A percentile compares a stretch with the other conserved stretches of the same genome.
Conservation (phyloP, 371 early-diverging fungal genomes). For the Mortierella sp. region DNA sequence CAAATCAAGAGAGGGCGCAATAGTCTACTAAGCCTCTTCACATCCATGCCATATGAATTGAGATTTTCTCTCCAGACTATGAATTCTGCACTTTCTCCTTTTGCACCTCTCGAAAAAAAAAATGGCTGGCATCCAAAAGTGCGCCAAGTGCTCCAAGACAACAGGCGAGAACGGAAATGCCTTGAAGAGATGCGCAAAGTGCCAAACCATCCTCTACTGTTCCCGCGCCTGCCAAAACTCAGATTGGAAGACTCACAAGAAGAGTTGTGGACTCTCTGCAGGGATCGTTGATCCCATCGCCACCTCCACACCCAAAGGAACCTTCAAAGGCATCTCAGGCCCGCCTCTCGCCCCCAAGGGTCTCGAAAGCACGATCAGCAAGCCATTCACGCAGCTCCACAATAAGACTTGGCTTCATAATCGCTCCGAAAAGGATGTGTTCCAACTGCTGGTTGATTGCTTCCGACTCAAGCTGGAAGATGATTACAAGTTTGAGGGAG, state of each 20-base stretch:
- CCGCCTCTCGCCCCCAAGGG: conserved; percentile 8
- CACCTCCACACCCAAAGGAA: conserved; percentile 3
- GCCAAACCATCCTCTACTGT: conserved; percentile 9
- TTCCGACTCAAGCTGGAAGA: conserved; percentile 19
- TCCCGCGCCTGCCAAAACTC: conserved; percentile 15
- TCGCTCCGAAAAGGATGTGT: conserved; percentile 17
- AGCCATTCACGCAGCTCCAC: conserved; percentile 18
- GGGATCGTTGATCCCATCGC: conserved; percentile 11
- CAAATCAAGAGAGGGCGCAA: too few relatives aligned
- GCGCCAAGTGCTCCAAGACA: conserved; percentile 21
- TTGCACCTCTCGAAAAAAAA: too few relatives aligned
- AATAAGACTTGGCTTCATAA: conserved; percentile 17
- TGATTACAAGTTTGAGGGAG: conserved; percentile 17
- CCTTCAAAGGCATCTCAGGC: conserved; percentile 14
- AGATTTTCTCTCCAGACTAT: too few relatives aligned
- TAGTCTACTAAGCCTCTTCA: too few relatives aligned
- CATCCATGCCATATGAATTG: too few relatives aligned
- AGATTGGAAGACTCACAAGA: conserved; percentile 18
- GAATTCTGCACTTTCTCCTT: too few relatives aligned
- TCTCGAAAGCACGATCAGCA: conserved; percentile 8
- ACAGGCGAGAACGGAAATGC: conserved; percentile 10
- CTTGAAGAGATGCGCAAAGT: conserved; percentile 18
- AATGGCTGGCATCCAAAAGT: background rate
- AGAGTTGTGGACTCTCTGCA: conserved; percentile 17
- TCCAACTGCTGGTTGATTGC: conserved; percentile 11